These are phyloP conservation scores for Basidiobolus meristosporus DNA, from an alignment of 371 early-diverging fungal species.

Conservation along the genomic window DNA sequence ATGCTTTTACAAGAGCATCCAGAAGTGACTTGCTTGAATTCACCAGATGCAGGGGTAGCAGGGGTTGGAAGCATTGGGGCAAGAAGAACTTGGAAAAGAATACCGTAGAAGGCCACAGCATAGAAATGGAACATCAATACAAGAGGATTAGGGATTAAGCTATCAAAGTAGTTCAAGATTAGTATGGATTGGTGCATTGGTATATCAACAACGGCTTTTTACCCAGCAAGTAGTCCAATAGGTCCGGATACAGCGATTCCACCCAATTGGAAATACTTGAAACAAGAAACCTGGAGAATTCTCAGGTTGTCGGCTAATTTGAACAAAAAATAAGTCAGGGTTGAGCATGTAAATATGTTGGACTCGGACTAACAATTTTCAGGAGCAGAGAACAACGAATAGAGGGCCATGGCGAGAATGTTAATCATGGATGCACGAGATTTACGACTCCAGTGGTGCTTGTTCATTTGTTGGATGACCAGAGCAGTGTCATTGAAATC, in stretches of 20 bases:
- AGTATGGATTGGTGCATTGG: not conserved
- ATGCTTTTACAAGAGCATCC: no score
- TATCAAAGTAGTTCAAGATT: constrained; percentile 2
- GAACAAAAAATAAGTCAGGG: not conserved
- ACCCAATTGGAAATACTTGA: constrained; percentile 71
- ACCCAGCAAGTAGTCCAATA: constrained; percentile 68
- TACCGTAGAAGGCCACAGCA: constrained; percentile 52
- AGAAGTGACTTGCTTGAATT: no score
- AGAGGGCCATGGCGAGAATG: constrained; percentile 75
- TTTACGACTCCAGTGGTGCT: constrained; percentile 67
- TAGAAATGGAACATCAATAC: constrained; percentile 65
- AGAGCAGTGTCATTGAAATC: constrained; percentile 23
- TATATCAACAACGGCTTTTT: constrained; percentile 1
- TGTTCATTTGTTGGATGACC: constrained; percentile 29
- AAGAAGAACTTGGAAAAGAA: no score
- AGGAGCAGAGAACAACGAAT: constrained; percentile 57
- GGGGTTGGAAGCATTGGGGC: no score
- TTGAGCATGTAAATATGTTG: not conserved
- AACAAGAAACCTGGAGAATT: constrained; percentile 59
- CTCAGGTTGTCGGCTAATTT: constrained; percentile 1
- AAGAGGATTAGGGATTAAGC: constrained; percentile 36
- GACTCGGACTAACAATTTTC: constrained; percentile 20
- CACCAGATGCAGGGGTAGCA: no score
- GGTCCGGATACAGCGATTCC: constrained; percentile 63
- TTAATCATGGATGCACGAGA: constrained; percentile 57